These are phyloP conservation scores for Anisogramma anomala DNA, from an alignment of 2,329 filamentous ascomycete genomes.

Conservation along the genomic window DNA sequence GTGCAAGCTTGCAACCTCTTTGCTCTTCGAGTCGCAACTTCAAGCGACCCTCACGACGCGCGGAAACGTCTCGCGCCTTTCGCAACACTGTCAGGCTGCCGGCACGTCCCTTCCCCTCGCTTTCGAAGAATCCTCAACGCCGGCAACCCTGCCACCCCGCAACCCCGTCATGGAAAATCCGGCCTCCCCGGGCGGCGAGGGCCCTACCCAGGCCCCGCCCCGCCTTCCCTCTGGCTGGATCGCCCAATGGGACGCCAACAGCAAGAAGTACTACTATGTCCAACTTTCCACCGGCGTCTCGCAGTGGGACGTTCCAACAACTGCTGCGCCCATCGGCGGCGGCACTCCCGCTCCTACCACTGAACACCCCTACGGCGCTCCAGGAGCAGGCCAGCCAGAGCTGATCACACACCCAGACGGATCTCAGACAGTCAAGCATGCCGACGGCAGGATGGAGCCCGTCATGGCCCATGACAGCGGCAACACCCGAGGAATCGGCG, in stretches of 20 bases:
- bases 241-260: slow-evolving; percentile 55
- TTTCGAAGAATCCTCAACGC: too few species aligned
- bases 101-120: too few species aligned
- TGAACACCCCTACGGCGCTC: slow-evolving; percentile 53
- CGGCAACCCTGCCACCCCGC: too few species aligned
- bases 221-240: slow-evolving; percentile 55
- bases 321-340: slow-evolving; percentile 50
- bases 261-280: slow-evolving; percentile 59
- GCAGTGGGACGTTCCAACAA: slow-evolving; percentile 62
- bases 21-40: too few species aligned
- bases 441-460: slow-evolving; percentile 51
- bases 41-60: too few species aligned
- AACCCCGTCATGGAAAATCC: slow-evolving; percentile 53
- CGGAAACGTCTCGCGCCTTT: too few species aligned
- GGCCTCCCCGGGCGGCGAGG: slow-evolving; percentile 45
- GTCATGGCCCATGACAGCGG: slow-evolving; percentile 31
- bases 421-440: slow-evolving; percentile 47
- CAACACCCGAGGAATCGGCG: slow-evolving; percentile 18
- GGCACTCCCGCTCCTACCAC: slow-evolving; percentile 43
- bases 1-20: too few species aligned
- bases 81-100: too few species aligned
- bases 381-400: slow-evolving; percentile 29
- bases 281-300: slow-evolving; percentile 60
- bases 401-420: slow-evolving; percentile 53
- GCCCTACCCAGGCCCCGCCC: slow-evolving; percentile 49